These are phyloP conservation scores for Drosera capensis DNA, from an alignment of 148 eudicot genomes.

Conservation along the genomic window DNA sequence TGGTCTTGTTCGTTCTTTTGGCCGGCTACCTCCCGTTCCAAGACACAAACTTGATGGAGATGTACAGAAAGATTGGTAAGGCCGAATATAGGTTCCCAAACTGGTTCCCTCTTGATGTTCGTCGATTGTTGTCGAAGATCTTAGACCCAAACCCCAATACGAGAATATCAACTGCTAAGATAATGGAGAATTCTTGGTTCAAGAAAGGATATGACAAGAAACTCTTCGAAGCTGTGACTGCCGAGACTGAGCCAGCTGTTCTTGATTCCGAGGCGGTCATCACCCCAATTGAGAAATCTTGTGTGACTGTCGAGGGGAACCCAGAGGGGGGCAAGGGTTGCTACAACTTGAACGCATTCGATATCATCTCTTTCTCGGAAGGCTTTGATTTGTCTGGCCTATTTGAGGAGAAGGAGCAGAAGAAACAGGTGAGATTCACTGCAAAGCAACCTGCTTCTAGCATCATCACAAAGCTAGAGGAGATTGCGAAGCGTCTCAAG, in stretches of 20 bases:
- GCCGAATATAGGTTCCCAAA: conserved; percentile 49
- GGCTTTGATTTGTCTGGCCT: conserved; percentile 75
- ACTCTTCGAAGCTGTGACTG: conserved; percentile 6
- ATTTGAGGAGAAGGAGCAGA: conserved; percentile 43
- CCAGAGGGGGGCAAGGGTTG: conserved; percentile 19
- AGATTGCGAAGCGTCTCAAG: conserved; percentile 25
- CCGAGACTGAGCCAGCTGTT: conserved; percentile 4
- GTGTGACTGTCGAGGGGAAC: conserved; percentile 7
- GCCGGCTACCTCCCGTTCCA: conserved; percentile 67
- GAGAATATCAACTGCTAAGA: conserved; percentile 59
- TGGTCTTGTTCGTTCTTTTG: conserved; percentile 48
- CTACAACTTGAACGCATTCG: conserved; percentile 64
- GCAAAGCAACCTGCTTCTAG: conserved; percentile 28
- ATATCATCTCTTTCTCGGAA: conserved; percentile 59
- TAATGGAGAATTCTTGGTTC: conserved; percentile 66
- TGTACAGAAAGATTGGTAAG: conserved; percentile 60
- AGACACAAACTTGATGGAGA: conserved; percentile 40
- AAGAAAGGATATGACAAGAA: conserved; percentile 29
- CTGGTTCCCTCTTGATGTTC: conserved; percentile 57
- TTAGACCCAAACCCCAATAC: conserved; percentile 63
- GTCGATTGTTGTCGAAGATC: conserved; percentile 40
- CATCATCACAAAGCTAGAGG: conserved; percentile 43
- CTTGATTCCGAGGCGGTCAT: conserved; percentile 1
- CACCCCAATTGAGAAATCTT: background rate
- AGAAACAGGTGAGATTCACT: conserved; percentile 46